Conservation (phyloP, 2,329 filamentous ascomycete genomes). For the Penicillium capsulatum region DNA sequence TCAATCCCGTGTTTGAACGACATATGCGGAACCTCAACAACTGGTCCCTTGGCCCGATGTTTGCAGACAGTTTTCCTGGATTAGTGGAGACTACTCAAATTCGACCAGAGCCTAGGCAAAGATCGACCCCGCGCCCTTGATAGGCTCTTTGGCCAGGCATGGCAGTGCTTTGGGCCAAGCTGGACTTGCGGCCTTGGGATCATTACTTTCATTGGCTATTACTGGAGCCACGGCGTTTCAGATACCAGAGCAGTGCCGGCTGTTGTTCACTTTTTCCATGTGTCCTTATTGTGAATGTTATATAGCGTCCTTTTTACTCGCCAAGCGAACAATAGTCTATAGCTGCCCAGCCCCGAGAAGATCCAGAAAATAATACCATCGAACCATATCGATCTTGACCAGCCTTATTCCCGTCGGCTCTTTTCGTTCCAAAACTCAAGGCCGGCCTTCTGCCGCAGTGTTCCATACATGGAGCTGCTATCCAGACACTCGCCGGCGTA, state of each 20-base stretch:
- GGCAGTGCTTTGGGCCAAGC: background rate
- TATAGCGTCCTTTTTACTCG: too few relatives aligned
- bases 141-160: background rate
- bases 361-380: background rate
- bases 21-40: conserved; percentile 72
- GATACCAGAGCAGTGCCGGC: too few relatives aligned
- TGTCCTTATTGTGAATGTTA: too few relatives aligned
- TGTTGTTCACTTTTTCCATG: too few relatives aligned
- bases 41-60: conserved; percentile 72
- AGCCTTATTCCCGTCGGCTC: conserved; percentile 25
- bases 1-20: conserved; percentile 81
- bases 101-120: conserved; percentile 16
- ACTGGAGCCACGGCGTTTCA: too few relatives aligned
- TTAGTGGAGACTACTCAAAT: conserved; percentile 45
- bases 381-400: too few relatives aligned
- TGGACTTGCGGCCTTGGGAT: too few relatives aligned
- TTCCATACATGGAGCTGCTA: conserved; percentile 39
- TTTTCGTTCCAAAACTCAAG: conserved; percentile 40
- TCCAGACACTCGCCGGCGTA: conserved; percentile 38
- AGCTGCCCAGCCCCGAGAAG: too few relatives aligned
- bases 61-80: conserved; percentile 61
- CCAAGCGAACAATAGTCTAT: too few relatives aligned
- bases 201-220: too few relatives aligned
- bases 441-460: conserved; percentile 34
- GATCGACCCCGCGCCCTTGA: background rate